Base-by-base conservation (phyloP, 192 early-diverging fungal species). In the Linnemannia elongata region DNA sequence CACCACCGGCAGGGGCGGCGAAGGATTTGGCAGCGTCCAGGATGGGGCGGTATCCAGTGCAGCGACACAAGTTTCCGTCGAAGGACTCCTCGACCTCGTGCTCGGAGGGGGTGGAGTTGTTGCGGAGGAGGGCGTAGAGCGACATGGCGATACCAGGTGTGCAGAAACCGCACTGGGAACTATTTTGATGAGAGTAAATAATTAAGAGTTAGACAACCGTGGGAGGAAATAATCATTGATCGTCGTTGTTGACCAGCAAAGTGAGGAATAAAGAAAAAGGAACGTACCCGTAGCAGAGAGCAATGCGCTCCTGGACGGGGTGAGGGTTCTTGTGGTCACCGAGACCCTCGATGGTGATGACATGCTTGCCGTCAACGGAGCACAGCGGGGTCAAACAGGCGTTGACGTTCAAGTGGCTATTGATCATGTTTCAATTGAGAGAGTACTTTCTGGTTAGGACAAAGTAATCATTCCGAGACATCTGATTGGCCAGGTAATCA, bases 71-170 rank as follows among this genome's bases (percentile, higher is more conserved):
- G 85, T 97, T 97, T 69, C 89, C 97, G 78, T 97, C 97, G 82
- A 97, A 97, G 49, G 94, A 92, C 72, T 94, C 94, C 79, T 97
- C 96, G 45, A 97, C 93, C 54, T 96, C 96, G 60, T 93, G 88
- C 78, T 94, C 92, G 2, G 89, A 92, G 24, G 95, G 94, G 6
- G 79, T 85, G 10, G 92, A 88, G 80, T 96, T 96, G 82, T 95
- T 96, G 71, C 93, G 90, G 72, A 96, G 89, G 55, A 96, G 87
- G 22, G 94, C 91, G 87, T 97, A 97, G 49, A 97, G 91, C 27
- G 95, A 96, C 96, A 97, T 97, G 81, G 94, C 96, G 49, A 97
- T 96, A 30, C 97, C 97, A 4, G 97, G 96, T 4, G 97, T 97
- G 77, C 97, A 97, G 91, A 97, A 97, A 47, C 97, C 97, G 85